Percentiles rank a stretch among this genome's conserved stretches.
Evolutionary conservation across 495 filamentous ascomycete genomes (phyloP).

Genomic region (Pseudomonodictys pantanalensis): DNA sequence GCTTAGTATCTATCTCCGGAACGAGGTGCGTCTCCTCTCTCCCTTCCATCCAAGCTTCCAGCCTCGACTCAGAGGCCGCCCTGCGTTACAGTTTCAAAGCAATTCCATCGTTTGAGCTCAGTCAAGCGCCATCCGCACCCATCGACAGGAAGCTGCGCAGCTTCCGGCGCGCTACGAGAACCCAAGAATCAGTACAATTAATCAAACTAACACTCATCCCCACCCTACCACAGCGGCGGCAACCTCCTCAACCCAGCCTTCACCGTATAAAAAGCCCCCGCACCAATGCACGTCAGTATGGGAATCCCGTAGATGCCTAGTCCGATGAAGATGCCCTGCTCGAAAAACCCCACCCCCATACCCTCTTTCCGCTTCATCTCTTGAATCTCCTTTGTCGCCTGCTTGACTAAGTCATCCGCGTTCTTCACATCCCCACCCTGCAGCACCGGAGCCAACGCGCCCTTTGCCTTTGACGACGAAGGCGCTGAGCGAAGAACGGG

Average conservation of each 20-base stretch:
- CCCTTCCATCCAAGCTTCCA: too few relatives aligned
- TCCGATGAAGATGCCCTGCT: conserved; percentile 51
- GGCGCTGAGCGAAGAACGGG: conserved; percentile 44
- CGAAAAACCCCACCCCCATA: conserved; percentile 51
- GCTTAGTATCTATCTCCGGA: too few relatives aligned
- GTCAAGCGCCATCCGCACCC: too few relatives aligned
- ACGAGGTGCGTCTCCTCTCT: too few relatives aligned
- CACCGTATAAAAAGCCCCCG: conserved; percentile 2
- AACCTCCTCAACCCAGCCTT: background rate
- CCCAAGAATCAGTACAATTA: too few relatives aligned
- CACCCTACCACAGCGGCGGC: too few relatives aligned
- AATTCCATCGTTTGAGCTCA: too few relatives aligned
- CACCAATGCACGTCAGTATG: conserved; percentile 14
- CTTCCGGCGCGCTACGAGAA: too few relatives aligned
- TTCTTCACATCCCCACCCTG: conserved; percentile 13
- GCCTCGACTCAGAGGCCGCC: too few relatives aligned
- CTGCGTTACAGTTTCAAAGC: too few relatives aligned
- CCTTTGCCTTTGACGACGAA: conserved; percentile 3
- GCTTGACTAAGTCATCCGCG: conserved; percentile 31
- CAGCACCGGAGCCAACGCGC: conserved; percentile 18
- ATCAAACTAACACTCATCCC: too few relatives aligned
- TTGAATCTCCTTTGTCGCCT: conserved; percentile 42
- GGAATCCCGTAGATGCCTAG: conserved; percentile 27
- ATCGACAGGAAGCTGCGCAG: too few relatives aligned
- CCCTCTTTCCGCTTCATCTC: conserved; percentile 42